A percentile compares a stretch with the other conserved stretches of the same genome.
phyloP scores from a whole-genome alignment of 345 rosid genomes.

The Dovyalis caffra region DNA sequence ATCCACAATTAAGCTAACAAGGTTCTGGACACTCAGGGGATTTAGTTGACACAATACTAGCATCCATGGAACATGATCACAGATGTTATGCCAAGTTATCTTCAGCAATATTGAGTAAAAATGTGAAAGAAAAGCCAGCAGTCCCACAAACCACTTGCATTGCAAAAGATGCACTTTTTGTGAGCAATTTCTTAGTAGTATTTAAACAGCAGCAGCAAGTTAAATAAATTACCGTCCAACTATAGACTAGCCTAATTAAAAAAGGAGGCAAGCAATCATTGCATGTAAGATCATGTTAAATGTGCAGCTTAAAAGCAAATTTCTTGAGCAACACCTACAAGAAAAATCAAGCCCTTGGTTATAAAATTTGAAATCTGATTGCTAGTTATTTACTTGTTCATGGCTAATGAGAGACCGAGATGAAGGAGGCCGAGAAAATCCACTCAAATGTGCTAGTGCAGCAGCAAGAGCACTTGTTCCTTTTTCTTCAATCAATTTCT shows the following conservation, averaged over 20 bases:
- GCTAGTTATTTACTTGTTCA: constrained; percentile 58
- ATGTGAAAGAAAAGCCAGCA: background rate
- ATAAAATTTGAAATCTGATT: constrained; percentile 1
- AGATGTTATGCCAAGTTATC: background rate
- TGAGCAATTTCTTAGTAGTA: background rate
- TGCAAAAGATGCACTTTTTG: background rate
- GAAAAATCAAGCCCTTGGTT: background rate
- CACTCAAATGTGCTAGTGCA: constrained; percentile 90
- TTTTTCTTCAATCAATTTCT: constrained; percentile 66
- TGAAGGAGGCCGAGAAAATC: constrained; percentile 87
- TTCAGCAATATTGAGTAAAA: background rate
- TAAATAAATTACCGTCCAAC: background rate
- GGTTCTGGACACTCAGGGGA: background rate
- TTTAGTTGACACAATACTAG: background rate
- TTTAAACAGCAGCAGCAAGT: background rate
- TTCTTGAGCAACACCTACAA: background rate
- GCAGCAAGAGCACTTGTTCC: constrained; percentile 92
- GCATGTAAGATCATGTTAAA: background rate
- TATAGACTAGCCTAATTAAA: background rate
- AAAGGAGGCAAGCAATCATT: background rate
- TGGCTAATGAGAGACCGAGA: constrained; percentile 90
- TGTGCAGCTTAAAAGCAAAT: background rate
- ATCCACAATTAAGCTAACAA: background rate
- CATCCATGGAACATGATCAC: constrained; percentile 4
- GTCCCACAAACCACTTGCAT: background rate